Base-by-base conservation (phyloP, 2,329 filamentous ascomycete species). In the Fusarium anthophilum region DNA sequence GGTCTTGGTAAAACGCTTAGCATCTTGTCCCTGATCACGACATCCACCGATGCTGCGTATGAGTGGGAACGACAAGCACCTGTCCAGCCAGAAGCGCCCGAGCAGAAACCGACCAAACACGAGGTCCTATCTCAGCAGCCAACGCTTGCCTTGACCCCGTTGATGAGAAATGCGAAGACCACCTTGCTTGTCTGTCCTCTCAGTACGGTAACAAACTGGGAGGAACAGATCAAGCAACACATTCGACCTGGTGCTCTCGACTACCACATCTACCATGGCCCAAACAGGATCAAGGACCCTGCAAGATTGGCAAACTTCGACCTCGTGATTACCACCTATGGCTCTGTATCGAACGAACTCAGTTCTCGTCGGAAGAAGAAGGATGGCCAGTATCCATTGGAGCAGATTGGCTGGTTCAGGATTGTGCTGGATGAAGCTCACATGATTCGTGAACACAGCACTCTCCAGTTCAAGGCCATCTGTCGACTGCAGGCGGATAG, bases 401-500 rank as follows among this genome's bases (percentile, higher is more conserved):
- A 92, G 61, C 91, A 93, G 76, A 90, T 97, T 68, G 94, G 94
- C 69, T 97, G 95, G 93, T 98, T 98, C 81, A 92, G 96, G 26
- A 93, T 98, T 61, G 94, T 98, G 3, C 88, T 98, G 3, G 96
- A 98, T 73, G 96, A 99, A 83, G 96, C 95, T 2, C 96, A 99
- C 81, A 93, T 93, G 82, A 98, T 99, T 74, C 93, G 96, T 32
- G 96, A 97, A 77, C 92, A 94, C 72, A 89, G 87, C 8, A 96
- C 95, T 2, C 86, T 93, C 45, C 93, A 96, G 75, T 97, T 95
- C 61, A 94, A 95, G 80, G 94, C 94, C 7, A 94, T 96, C 26
- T 95, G 94, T 73, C 89, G 90, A 26, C 86, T 98, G 6, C 88
- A 93, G 69, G 94, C 95, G 5, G 89, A 93, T 79, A 91, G 95